Evolutionary conservation across 495 filamentous ascomycete species (phyloP), one percentile per base, ranked within the genome.

Genomic region (Podospora didyma): DNA sequence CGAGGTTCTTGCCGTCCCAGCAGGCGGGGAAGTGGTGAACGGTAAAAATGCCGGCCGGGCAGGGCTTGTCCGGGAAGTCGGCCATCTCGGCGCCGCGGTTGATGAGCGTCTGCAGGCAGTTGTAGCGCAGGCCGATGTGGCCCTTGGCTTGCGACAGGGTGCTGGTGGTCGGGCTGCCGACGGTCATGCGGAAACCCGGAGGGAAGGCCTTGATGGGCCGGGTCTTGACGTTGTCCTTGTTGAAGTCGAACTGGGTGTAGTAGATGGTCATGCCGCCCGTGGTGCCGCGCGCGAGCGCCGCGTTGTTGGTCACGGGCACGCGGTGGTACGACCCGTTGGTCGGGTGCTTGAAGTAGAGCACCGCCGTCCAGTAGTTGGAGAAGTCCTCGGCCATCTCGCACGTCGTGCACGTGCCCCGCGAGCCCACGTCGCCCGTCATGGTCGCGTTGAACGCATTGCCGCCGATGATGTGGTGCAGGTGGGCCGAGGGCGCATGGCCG

Each of bases 1-100:
- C 80, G 17, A 82, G 70, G 62, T 81, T 82, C 64, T 77, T 75
- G 51, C 80, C 81, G 62, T 84, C 80, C 80, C 80, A 83, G 68
- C 16, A 63, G 45, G 76, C 69, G 28, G 77, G 77, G 65, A 80
- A 80, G 63, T 80, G 77, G 59, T 80, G 77, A 10, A 75, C 72
- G 7, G 73, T 62, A 57, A 80, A 77, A 56, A 80, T 76, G 49
- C 75, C 75, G 35, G 61, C 76, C 11, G 64, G 58, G 65, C 77
- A 80, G 0, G 75, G 74, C 48, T 44, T 63, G n/a, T 59, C 59
- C 19, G 77, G 77, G 67, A 80, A 77, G 59, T 77, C 70, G 4
- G 58, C 54, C 56, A 74, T 67, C 62, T 76, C 69, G 2, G 62
- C 51, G 24, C 71, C 64, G 56, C 73, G 42, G 68, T 72, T 67